phyloP scores from a whole-genome alignment of 306 rosid genomes.

The Dryas octopetala region DNA sequence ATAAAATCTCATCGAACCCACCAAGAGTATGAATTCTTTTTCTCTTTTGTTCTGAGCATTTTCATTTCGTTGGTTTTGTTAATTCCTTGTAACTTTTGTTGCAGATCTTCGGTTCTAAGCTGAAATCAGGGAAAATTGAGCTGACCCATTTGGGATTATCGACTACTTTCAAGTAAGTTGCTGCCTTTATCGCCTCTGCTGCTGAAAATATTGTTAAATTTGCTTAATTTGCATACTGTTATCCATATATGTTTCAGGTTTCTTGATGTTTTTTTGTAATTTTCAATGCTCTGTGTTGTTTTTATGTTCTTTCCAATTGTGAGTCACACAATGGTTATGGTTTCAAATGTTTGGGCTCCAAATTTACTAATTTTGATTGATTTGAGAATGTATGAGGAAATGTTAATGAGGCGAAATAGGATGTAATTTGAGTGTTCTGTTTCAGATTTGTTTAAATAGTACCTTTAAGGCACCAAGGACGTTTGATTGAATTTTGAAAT shows the following conservation, averaged over 20 bases:
- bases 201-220: background rate
- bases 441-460: background rate
- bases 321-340: too few relatives aligned
- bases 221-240: background rate
- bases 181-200: background rate
- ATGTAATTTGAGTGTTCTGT: background rate
- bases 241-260: background rate
- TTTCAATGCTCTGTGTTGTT: background rate
- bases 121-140: conserved; percentile 37
- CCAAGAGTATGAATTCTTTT: conserved; percentile 34
- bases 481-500: background rate
- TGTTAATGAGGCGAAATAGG: background rate
- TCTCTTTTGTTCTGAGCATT: background rate
- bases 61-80: conserved; percentile 11
- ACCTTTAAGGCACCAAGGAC: background rate
- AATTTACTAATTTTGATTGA: background rate
- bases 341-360: background rate
- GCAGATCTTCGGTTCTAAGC: conserved; percentile 57
- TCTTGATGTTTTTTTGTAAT: background rate
- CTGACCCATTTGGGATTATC: conserved; percentile 44
- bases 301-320: background rate
- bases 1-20: conserved; percentile 24
- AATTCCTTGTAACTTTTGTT: conserved; percentile 6
- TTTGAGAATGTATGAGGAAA: background rate
- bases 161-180: conserved; percentile 44